phyloP scores from a whole-genome alignment of 768 basidiomycete genomes.

The Dendrothele bispora region DNA sequence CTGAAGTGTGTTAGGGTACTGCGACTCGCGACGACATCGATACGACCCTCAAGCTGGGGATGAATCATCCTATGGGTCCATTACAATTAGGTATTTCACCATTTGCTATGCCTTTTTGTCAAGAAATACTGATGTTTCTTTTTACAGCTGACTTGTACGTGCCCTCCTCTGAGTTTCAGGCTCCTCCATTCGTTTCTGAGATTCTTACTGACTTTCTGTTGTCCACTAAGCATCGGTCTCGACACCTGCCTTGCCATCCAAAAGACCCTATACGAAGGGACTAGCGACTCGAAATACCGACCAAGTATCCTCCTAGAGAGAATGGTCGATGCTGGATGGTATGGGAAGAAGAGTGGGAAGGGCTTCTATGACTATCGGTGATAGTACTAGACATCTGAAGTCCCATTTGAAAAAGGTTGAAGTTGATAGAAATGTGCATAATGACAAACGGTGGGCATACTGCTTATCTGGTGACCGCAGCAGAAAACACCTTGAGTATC shows the following conservation, averaged over 20 bases:
- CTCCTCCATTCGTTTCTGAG: not conserved
- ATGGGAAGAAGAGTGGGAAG: conserved; percentile 89
- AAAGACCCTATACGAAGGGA: conserved; percentile 84
- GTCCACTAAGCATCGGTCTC: conserved; percentile 98
- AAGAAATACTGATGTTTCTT: not conserved
- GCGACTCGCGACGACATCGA: conserved; percentile 95
- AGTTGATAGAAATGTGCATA: no score
- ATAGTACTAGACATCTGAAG: no score
- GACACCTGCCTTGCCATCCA: conserved; percentile 96
- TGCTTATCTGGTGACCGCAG: no score
- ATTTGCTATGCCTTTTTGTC: conserved; percentile 7
- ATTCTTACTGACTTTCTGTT: conserved; percentile 2
- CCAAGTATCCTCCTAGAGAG: conserved; percentile 86
- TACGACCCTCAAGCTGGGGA: conserved; percentile 89
- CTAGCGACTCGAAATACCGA: conserved; percentile 92
- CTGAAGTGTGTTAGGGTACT: conserved; percentile 54
- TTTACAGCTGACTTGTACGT: conserved; percentile 56
- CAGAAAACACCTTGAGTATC: no score
- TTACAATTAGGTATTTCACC: conserved; percentile 66
- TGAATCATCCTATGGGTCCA: conserved; percentile 96
- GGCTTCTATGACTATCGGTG: conserved; percentile 97
- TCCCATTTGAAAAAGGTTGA: no score
- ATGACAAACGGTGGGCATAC: no score
- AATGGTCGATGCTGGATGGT: conserved; percentile 97
- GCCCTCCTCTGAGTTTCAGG: not conserved